Conservation (phyloP, 1,139 yeast species). For the Protomyces arabidopsidicola region DNA sequence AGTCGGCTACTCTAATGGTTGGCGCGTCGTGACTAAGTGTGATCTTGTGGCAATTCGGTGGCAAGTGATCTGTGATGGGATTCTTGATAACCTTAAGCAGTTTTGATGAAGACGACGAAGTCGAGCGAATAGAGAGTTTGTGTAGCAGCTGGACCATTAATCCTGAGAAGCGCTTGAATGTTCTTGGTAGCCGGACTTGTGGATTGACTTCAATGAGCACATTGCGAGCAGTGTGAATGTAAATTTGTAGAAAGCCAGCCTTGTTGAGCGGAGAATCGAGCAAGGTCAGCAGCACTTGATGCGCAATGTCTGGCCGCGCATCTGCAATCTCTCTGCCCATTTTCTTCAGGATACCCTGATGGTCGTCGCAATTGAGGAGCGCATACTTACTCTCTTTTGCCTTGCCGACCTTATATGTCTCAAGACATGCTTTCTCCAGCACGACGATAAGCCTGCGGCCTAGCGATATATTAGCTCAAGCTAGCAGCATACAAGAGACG, state of each 20-base stretch:
- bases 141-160: slow-evolving; percentile 94
- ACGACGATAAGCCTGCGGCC: slow-evolving; percentile 71
- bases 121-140: slow-evolving; percentile 85
- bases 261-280: slow-evolving; percentile 94
- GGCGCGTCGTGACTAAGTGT: slow-evolving; percentile 94
- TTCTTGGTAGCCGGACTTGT: slow-evolving; percentile 92
- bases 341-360: slow-evolving; percentile 88
- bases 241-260: slow-evolving; percentile 93
- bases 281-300: slow-evolving; percentile 66
- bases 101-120: slow-evolving; percentile 81
- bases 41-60: slow-evolving; percentile 88
- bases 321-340: slow-evolving; percentile 97
- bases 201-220: slow-evolving; percentile 95
- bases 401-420: slow-evolving; percentile 81
- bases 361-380: slow-evolving; percentile 92
- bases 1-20: slow-evolving; percentile 81
- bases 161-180: slow-evolving; percentile 95
- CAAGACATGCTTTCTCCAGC: slow-evolving; percentile 88
- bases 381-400: slow-evolving; percentile 62
- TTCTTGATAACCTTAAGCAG: slow-evolving; percentile 89
- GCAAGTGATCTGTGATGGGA: slow-evolving; percentile 94
- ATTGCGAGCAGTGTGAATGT: slow-evolving; percentile 91
- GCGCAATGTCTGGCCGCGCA: slow-evolving; percentile 97
- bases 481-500: slow-evolving; percentile 49
- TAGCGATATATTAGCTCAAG: slow-evolving; percentile 54